Base-by-base conservation (phyloP, 2,329 filamentous ascomycete species). In the Xylaria polymorpha region DNA sequence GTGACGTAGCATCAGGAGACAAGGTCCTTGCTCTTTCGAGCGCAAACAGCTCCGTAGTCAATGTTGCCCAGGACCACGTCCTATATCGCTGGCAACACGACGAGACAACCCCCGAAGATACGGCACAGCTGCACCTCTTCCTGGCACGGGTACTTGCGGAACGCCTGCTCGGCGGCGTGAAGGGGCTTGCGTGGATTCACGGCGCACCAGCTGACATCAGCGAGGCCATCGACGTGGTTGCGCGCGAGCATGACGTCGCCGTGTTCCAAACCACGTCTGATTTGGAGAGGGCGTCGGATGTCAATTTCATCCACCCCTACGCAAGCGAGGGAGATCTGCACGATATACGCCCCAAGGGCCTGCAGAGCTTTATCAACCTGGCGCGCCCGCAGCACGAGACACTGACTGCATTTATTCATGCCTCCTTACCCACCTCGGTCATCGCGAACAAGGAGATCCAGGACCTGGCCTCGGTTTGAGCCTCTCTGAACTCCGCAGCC, bases 281-380 rank as follows among this genome's bases (percentile, higher is more conserved):
- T 55, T 3, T 15, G 6, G 14, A 14, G 18, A 35, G 8, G 12
- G 14, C 22, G 4, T 55, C 50, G 25, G 50, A 35, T 5, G 22
- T 32, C 50, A n/a, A 55, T 55, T 55, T 55, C 50, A 55, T 55
- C 29, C 50, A 55, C 9, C 50, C 50, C 29, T 55, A 55, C 25
- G 25, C 29, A n/a, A 55, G 50, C 12, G 29, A 55, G 14, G 50
- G 8, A 15, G 29, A 55, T 14, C 25, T 55, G 29, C 25, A 55
- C 10, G 15, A 55, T 32, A 37, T 55, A 18, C 50, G 50, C 8
- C 50, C 50, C 14, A 18, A n/a, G 50, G 15, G 18, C 4, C 25
- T 35, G 50, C 25, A 55, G 50, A 55, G 25, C 14, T 55, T 55
- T 12, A 35, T 55, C 50, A 55, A 55, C 20, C 50, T 55, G 9